A percentile compares a stretch with the other conserved stretches of the same genome.
phyloP scores from a whole-genome alignment of 495 filamentous ascomycete genomes.

The Penicillium riverlandense region DNA sequence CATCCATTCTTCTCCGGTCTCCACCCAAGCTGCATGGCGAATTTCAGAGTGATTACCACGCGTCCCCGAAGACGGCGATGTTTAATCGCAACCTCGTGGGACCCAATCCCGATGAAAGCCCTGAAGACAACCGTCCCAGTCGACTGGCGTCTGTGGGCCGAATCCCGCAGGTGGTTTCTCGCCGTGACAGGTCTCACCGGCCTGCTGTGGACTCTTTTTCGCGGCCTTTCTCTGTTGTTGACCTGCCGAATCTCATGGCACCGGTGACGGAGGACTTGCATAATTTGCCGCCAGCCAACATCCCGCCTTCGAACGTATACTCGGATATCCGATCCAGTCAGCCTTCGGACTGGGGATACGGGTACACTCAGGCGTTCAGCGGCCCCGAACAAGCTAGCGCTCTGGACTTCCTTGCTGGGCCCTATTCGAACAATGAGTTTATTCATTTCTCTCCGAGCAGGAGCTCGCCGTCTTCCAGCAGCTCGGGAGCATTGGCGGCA shows the following conservation, averaged over 20 bases:
- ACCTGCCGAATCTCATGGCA: conserved; percentile 22
- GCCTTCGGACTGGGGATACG: conserved; percentile 13
- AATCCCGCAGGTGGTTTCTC: conserved; percentile 80
- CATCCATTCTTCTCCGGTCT: conserved; percentile 49
- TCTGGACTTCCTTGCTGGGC: conserved; percentile 31
- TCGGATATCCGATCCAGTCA: conserved; percentile 12
- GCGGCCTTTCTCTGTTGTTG: conserved; percentile 58
- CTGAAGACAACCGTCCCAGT: conserved; percentile 24
- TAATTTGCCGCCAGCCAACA: conserved; percentile 8
- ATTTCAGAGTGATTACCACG: conserved; percentile 27
- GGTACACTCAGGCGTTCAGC: conserved; percentile 31
- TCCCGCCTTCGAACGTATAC: conserved; percentile 20
- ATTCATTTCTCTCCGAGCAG: conserved; percentile 66
- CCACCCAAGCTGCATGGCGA: conserved; percentile 42
- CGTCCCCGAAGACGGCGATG: conserved; percentile 37
- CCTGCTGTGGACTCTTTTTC: conserved; percentile 80
- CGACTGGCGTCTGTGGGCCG: conserved; percentile 77
- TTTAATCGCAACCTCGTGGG: conserved; percentile 20
- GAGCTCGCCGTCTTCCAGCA: conserved; percentile 61
- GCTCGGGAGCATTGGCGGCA: conserved; percentile 53
- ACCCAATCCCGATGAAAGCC: conserved; percentile 9
- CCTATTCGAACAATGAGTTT: conserved; percentile 49
- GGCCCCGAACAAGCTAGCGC: conserved; percentile 25
- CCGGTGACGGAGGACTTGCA: conserved; percentile 5
- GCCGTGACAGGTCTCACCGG: conserved; percentile 57